Base-by-base conservation (phyloP, 768 basidiomycete species). In the Dendrothele bispora region DNA sequence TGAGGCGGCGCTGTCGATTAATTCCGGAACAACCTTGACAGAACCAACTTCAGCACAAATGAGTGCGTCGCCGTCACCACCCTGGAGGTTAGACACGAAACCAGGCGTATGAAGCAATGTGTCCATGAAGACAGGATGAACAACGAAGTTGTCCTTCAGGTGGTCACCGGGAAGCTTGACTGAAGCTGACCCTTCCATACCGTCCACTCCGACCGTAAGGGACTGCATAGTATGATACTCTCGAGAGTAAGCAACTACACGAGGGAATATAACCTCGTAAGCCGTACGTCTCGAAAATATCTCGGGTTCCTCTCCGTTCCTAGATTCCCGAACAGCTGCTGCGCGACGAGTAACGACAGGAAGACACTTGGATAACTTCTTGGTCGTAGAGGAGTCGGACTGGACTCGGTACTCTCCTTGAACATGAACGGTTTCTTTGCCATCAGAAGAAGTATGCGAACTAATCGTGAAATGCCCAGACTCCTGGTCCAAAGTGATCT, bases 71-170 rank as follows among this genome's bases (percentile, higher is more conserved):
- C 77, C 66, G 21, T 68, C 45, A 8, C 66, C 61, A 7, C 74
- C 78, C 32, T 72, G 75, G 56, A 80, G 59, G 60, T 89, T 90
- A 21, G 80, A 74, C 27, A 88, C 65, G 62, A 89, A 86, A 3
- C 88, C 88, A 0, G 86, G 79, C 29, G 79, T 73, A 49, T 89
- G 88, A 25, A 88, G 66, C 25, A 89, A 66, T 0, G 83, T 79
- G 52, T 89, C 87, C 48, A 78, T 66, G 63, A 88, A 86, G 21
- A 85, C 59, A 5, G 81, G 79, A 50, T 83, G 74, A 3, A 69
- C 64, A 8, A 71, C 65, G 50, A 74, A 78, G 11, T 60, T 53
- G 22, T 67, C 60, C 15, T 55, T 52, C 20, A 67, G 49, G 36
- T 68, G 52, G 7, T 57, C 54, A 3, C 51, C 29, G 1, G 76